Percentiles rank a stretch among this genome's conserved stretches.
These are phyloP conservation scores for Arachnomyces sp. DNA, from an alignment of 2,329 filamentous ascomycete genomes.

Conservation along the genomic window DNA sequence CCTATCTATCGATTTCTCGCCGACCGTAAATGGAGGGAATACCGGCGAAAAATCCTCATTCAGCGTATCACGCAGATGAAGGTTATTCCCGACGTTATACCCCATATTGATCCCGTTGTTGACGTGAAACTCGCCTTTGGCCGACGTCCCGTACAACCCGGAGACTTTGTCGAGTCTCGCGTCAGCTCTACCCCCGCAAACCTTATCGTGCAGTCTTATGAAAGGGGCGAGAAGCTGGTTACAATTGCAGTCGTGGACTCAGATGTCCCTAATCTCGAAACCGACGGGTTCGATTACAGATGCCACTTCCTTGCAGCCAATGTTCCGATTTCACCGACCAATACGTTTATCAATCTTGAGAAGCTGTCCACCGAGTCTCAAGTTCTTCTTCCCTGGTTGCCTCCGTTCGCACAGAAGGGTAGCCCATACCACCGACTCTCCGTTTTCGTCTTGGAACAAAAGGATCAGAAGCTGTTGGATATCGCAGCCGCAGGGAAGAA, in stretches of 20 bases:
- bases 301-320: constrained; percentile 83
- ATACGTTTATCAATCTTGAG: constrained; percentile 57
- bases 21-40: constrained; percentile 77
- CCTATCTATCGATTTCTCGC: constrained; percentile 91
- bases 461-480: constrained; percentile 53
- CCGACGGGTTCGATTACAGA: constrained; percentile 68
- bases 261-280: constrained; percentile 74
- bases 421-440: constrained; percentile 83
- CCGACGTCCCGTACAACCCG: constrained; percentile 61
- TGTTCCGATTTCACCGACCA: constrained; percentile 55
- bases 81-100: constrained; percentile 80
- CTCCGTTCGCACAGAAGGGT: constrained; percentile 82
- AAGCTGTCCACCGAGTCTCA: constrained; percentile 55
- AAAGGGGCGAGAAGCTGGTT: constrained; percentile 71
- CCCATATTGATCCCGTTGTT: constrained; percentile 66
- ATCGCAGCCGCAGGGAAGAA: constrained; percentile 46
- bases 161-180: constrained; percentile 67
- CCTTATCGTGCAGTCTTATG: constrained; percentile 77
- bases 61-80: constrained; percentile 84
- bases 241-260: constrained; percentile 81
- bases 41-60: constrained; percentile 68
- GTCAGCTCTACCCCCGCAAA: constrained; percentile 67
- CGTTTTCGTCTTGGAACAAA: constrained; percentile 76
- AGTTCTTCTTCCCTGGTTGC: constrained; percentile 71
- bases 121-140: constrained; percentile 80